A percentile compares a stretch with the other conserved stretches of the same genome.
These are phyloP conservation scores for Coemansia sp. DNA, from an alignment of 192 early-diverging fungal species.

Conservation along the genomic window DNA sequence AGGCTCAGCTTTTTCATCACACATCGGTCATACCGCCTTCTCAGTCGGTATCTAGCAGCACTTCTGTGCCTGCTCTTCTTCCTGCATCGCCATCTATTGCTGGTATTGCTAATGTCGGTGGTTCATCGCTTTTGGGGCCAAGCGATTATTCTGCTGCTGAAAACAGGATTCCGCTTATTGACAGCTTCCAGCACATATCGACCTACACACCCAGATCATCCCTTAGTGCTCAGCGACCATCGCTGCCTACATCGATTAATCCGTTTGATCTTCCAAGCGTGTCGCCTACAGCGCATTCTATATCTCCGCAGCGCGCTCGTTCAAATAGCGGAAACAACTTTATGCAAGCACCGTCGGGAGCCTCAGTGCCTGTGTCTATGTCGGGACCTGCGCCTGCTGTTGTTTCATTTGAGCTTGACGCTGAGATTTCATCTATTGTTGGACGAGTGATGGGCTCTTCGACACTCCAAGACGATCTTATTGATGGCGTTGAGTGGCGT, in stretches of 20 bases:
- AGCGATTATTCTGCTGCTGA: not conserved
- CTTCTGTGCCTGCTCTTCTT: not conserved
- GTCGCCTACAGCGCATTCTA: constrained; percentile 7
- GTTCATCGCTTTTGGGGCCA: not conserved
- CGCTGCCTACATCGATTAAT: constrained; percentile 23
- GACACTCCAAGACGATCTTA: constrained; percentile 41
- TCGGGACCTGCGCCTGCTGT: not conserved
- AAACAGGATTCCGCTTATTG: constrained; percentile 20
- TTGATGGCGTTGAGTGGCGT: constrained; percentile 43
- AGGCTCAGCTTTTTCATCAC: not conserved
- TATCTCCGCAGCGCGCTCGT: constrained; percentile 21
- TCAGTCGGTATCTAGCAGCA: not conserved
- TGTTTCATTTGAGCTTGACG: constrained; percentile 44
- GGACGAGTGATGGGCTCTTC: constrained; percentile 47
- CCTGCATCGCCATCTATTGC: not conserved
- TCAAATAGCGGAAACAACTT: constrained; percentile 42
- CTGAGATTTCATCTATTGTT: constrained; percentile 49
- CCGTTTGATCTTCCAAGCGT: constrained; percentile 5
- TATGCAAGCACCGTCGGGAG: constrained; percentile 7
- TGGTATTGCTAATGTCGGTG: not conserved
- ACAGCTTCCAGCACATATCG: constrained; percentile 23
- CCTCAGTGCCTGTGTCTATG: not conserved
- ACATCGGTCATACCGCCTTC: not conserved
- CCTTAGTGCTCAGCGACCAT: constrained; percentile 20
- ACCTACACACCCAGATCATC: constrained; percentile 10